Evolutionary conservation across 805 yeast species (phyloP), one percentile per base, ranked within the genome.

Genomic region (Kodamaea fukazawae): DNA sequence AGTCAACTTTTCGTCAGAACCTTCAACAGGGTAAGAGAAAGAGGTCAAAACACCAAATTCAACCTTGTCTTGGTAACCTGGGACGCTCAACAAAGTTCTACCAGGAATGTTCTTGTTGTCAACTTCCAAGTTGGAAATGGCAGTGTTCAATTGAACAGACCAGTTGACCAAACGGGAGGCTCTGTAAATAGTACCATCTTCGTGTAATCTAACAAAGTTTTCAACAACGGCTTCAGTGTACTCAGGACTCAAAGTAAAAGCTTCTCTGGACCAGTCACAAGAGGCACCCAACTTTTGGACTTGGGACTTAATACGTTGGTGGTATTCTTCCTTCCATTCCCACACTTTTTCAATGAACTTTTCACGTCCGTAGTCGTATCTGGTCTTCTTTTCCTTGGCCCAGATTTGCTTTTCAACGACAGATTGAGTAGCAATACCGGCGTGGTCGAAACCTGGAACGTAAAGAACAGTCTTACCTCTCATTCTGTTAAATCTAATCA

Each of bases 281-380:
- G 99, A 93, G 18, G 97, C 96, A 63, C 99, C 99, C 60, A 93
- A 75, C 47, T 79, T 79, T 63, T 79, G 71, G 59, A 91, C 79
- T 70, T 93, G 99, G 49, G 73, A 61, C 71, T 86, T 86, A 64
- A 93, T 93, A 55, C 85, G 83, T 41, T 63, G 64, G 54, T 93
- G 97, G 70, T 93, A 93, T 45, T 84, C 89, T 47, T 89, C 95
- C 63, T 93, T 93, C 99, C 99, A 93, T 53, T 88, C 96, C 98
- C 98, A 93, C 22, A 93, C 96, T 60, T 84, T 83, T 28, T 75
- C 83, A 42, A 86, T 69, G 53, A 93, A 93, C 47, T 78, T 82
- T 61, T 91, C 97, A 69, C 99, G 86, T 46, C 96, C 96, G 46
- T 78, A 79, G 59, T 93, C 98, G 63, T 93, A 96, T 70, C 98